Evolutionary conservation across 345 rosid species (phyloP).

Genomic region (Conringia planisiliqua): DNA sequence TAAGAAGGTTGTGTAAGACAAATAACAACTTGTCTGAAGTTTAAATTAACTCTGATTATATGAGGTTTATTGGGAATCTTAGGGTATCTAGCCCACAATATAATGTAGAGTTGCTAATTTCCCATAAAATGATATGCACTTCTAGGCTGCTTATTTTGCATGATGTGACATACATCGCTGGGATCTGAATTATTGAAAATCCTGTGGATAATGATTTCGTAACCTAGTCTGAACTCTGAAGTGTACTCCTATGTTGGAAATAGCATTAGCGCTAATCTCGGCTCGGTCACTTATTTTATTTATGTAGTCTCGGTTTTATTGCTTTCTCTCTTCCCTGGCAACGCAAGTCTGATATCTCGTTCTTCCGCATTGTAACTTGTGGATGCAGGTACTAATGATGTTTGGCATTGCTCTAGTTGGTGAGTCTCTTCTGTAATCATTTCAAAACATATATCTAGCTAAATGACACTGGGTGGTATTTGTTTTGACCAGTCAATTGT

Average conservation of each 20-base stretch:
- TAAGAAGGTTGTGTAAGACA: background rate
- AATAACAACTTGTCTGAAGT: background rate
- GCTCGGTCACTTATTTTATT: background rate
- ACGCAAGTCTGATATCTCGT: background rate
- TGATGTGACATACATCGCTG: background rate
- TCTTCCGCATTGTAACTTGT: slow-evolving; percentile 4
- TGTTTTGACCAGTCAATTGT: background rate
- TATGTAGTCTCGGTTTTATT: background rate
- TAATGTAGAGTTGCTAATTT: background rate
- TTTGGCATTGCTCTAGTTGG: slow-evolving; percentile 39
- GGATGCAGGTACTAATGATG: slow-evolving; percentile 41
- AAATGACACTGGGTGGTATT: background rate
- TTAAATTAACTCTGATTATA: background rate
- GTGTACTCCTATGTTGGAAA: background rate
- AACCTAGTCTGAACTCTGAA: background rate
- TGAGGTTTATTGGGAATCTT: background rate
- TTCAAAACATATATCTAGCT: background rate
- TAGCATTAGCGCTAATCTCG: background rate
- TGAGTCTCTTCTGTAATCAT: slow-evolving; percentile 16
- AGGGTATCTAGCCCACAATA: background rate
- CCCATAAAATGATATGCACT: background rate
- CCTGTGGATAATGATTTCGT: background rate
- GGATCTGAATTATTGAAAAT: background rate
- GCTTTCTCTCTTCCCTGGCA: background rate
- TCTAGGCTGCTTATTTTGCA: background rate